Evolutionary conservation across 1,284 basidiomycete species (phyloP).

Genomic region (Ceratobasidium sp.): DNA sequence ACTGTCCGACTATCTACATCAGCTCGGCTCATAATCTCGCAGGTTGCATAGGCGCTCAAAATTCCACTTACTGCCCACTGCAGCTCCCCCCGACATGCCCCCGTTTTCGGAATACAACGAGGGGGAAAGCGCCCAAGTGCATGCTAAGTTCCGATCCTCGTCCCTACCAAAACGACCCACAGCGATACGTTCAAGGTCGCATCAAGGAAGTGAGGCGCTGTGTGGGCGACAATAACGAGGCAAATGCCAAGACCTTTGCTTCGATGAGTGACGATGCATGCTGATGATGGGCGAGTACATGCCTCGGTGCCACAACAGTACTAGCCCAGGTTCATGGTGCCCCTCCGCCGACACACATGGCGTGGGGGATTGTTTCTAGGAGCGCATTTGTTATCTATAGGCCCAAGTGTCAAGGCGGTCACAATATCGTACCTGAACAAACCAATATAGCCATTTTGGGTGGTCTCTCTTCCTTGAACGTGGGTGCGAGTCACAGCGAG

Average conservation of each 20-base stretch:
- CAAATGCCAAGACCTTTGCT: neutral
- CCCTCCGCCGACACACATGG: constrained; percentile 14
- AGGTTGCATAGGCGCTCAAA: neutral
- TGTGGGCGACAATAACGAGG: neutral
- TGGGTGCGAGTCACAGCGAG: constrained; percentile 20
- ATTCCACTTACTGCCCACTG: constrained; percentile 4
- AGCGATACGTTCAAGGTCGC: neutral
- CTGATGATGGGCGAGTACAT: neutral
- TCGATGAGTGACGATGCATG: neutral
- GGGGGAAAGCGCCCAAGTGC: neutral
- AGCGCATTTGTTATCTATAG: neutral
- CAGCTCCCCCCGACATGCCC: neutral
- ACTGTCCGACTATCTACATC: neutral
- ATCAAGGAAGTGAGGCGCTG: neutral
- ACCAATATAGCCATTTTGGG: constrained; percentile 33
- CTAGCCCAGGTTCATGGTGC: neutral
- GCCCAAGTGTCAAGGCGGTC: neutral
- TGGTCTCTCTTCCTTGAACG: neutral
- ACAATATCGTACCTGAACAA: constrained; percentile 14
- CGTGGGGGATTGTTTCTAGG: constrained; percentile 3
- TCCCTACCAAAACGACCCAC: neutral
- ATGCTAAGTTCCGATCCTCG: neutral
- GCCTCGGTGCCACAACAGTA: constrained; percentile 6
- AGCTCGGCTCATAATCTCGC: neutral
- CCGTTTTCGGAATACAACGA: constrained; percentile 7